Evolutionary conservation across 371 early-diverging fungal species (phyloP).

Genomic region (Phascolomyces articulosus): DNA sequence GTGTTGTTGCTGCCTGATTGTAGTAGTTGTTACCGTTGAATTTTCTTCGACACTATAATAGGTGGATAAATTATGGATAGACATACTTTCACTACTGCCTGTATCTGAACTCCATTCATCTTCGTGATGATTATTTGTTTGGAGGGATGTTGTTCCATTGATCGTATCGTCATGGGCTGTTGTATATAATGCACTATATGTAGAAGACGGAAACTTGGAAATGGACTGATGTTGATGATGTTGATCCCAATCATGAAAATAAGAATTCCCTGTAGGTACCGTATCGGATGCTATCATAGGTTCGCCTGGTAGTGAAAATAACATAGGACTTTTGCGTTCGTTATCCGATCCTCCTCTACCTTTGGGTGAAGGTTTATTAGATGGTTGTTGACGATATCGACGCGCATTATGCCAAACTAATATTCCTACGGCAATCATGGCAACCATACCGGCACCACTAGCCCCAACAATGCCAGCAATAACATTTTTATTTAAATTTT

Average conservation of each 20-base stretch:
- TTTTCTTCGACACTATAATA: neutral
- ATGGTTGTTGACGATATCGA: neutral
- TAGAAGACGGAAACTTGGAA: neutral
- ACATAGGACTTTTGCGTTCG: neutral
- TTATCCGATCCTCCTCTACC: too few species aligned
- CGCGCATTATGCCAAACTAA: neutral
- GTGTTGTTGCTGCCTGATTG: neutral
- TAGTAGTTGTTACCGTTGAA: neutral
- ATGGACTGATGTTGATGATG: neutral
- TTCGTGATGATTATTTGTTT: neutral
- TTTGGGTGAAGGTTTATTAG: neutral
- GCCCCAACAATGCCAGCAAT: conserved; percentile 1
- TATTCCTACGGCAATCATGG: neutral
- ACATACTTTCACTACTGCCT: conserved; percentile 1
- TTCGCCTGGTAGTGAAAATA: neutral
- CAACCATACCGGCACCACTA: neutral
- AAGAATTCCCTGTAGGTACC: neutral
- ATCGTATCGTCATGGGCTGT: neutral
- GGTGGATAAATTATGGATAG: neutral
- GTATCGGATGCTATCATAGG: neutral
- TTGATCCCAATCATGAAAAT: neutral
- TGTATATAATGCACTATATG: neutral
- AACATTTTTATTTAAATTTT: neutral
- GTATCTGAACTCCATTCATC: neutral
- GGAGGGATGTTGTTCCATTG: neutral